These are phyloP conservation scores for Hordeum vulgare DNA, from an alignment of 176 grass and related monocot genomes.

Conservation along the genomic window MorexV3_pseudomolecules_assembly NC_058522.1:513798329-513798828, in stretches of 20 bases:
- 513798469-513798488: background rate
- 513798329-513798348: background rate
- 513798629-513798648: background rate
- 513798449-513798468: background rate
- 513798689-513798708: background rate
- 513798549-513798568: background rate
- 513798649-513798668: background rate
- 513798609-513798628: background rate
- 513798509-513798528: background rate
- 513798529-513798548: background rate
- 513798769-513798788: conserved; percentile 37
- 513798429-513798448: background rate
- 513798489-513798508: background rate
- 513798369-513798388: background rate
- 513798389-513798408: background rate
- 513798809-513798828: conserved; percentile 92
- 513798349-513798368: background rate
- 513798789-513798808: conserved; percentile 99
- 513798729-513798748: background rate
- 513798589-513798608: background rate
- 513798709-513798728: background rate
- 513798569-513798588: background rate
- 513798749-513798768: background rate
- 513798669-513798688: background rate
- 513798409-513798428: background rate